Base-by-base conservation (phyloP, 331 rosid species). In the Saraca asoca region DNA sequence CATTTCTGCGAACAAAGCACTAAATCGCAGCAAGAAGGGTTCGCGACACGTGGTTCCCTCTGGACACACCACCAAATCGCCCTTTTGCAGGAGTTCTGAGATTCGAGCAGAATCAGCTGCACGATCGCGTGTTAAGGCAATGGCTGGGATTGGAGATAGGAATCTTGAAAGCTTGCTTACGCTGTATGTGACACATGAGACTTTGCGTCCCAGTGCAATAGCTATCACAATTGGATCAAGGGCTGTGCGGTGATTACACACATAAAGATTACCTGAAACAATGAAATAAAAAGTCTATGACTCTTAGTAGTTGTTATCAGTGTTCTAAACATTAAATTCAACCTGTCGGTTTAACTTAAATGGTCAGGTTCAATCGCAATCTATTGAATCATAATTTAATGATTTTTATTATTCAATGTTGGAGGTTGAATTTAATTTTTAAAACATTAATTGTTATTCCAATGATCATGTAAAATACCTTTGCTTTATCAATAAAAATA, bases 21-120 rank as follows among this genome's bases (percentile, higher is more conserved):
- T 87, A 85, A 93, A 84, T n/a, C 98, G 83, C 49, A 93, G 84
- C 83, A 93, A 48, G 64, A 80, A 93, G 0, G 90, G 90, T 51
- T 93, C 97, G 0, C 96, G 81, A 10, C 98, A 93, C 7, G 98
- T 93, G 51, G 98, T 93, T 5, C 98, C 98, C 53, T 93, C 98
- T 0, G 98, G 98, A 63, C 98, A 93, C 16, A 90, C 97, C 7
- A 93, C 98, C 5, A 93, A 86, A 52, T 90, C 98, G 0, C 98
- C 98, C 55, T 86, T 85, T 9, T 90, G 89, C 51, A 93, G 97
- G 6, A 93, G 46, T 15, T 77, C 82, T 0, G 77, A 5, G 65
- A 93, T 74, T 31, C 96, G 91, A 6, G 91, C 95, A 0, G 98
- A 90, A 33, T 93, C 98, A 0, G 95, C 98, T 5, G 74, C 96